Conservation (phyloP, 1,139 yeast species). For the Yarrowia galli region DNA sequence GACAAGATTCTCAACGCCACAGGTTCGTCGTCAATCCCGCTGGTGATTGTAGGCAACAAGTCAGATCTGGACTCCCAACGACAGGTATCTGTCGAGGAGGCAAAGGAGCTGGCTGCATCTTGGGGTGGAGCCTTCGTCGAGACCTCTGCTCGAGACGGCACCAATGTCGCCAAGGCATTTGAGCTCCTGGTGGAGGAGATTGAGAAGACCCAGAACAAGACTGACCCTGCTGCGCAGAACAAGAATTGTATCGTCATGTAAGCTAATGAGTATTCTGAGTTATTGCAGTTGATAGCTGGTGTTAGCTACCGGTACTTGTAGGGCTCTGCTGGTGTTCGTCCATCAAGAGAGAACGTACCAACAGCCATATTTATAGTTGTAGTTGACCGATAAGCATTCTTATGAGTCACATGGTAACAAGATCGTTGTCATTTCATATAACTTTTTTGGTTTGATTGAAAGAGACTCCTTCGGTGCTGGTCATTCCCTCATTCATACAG, state of each 20-base stretch:
- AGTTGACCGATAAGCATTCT: neutral
- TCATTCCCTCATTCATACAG: neutral
- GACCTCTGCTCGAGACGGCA: constrained; percentile 77
- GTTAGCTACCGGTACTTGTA: no score
- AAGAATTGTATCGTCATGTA: constrained; percentile 39
- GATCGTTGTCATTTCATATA: neutral
- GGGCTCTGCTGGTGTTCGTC: neutral
- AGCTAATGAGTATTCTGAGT: constrained; percentile 9
- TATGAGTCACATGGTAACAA: neutral
- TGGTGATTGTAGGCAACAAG: constrained; percentile 86
- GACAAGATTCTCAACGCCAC: constrained; percentile 82
- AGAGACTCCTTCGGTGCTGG: neutral
- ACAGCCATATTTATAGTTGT: neutral
- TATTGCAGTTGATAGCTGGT: neutral
- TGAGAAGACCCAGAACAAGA: constrained; percentile 53
- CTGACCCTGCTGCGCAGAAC: constrained; percentile 39
- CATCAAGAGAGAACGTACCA: neutral
- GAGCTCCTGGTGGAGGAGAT: constrained; percentile 72
- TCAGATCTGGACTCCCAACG: constrained; percentile 57
- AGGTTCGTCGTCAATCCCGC: constrained; percentile 76
- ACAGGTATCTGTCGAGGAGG: constrained; percentile 72
- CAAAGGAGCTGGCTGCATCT: constrained; percentile 65
- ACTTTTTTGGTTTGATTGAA: neutral
- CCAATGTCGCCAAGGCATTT: constrained; percentile 65
- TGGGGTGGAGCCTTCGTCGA: constrained; percentile 74